These are phyloP conservation scores for Nyctanthes arbortristis DNA, from an alignment of 257 asterid genomes.

Conservation along the genomic window DNA sequence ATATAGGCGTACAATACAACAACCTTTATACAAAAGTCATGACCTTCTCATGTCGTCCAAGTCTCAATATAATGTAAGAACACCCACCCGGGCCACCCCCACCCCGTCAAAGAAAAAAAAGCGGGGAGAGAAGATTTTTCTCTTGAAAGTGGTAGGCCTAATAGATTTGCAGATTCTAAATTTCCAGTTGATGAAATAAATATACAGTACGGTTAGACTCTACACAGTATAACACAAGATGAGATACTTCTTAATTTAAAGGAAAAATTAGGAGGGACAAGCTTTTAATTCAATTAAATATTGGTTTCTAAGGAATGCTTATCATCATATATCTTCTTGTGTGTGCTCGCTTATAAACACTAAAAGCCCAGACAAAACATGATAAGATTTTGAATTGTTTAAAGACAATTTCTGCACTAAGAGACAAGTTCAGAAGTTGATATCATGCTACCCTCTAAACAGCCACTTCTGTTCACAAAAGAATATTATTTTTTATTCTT, in stretches of 20 bases:
- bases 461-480: conserved; percentile 26
- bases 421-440: conserved; percentile 72
- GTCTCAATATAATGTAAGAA: too few relatives aligned
- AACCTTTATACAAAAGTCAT: too few relatives aligned
- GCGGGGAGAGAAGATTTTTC: too few relatives aligned
- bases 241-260: conserved; percentile 2
- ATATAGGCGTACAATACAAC: too few relatives aligned
- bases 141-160: background rate
- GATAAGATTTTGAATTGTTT: conserved; percentile 72
- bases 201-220: background rate
- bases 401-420: conserved; percentile 52
- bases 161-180: background rate
- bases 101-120: background rate
- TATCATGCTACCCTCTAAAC: conserved; percentile 44
- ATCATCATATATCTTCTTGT: conserved; percentile 52
- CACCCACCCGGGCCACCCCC: too few relatives aligned
- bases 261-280: conserved; percentile 33
- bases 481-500: conserved; percentile 11
- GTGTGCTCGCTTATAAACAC: conserved; percentile 50
- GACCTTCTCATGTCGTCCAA: too few relatives aligned
- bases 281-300: conserved; percentile 11
- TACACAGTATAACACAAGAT: background rate
- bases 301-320: conserved; percentile 43
- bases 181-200: background rate
- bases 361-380: conserved; percentile 70